Percentiles rank a stretch among this genome's conserved stretches.
These are phyloP conservation scores for Aspergillus steynii DNA, from an alignment of 495 filamentous ascomycete genomes.

Conservation along the genomic window DNA sequence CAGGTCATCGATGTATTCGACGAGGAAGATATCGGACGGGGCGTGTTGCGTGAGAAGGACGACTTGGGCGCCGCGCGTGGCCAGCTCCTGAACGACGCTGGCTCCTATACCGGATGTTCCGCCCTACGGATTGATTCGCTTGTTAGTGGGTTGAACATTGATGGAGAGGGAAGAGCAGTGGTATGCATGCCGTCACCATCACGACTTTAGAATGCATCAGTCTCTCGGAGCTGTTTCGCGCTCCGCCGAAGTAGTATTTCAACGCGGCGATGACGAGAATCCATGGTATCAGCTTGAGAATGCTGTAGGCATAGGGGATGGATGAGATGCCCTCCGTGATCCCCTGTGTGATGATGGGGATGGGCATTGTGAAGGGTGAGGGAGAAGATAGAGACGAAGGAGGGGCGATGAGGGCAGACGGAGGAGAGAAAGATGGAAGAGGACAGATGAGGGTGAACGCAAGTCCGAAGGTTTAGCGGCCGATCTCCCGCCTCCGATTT, in stretches of 20 bases:
- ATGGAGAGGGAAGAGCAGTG: neutral
- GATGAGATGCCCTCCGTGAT: slow-evolving; percentile 63
- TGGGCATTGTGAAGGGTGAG: slow-evolving; percentile 62
- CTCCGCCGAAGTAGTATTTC: slow-evolving; percentile 79
- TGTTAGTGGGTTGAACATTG: slow-evolving; percentile 8
- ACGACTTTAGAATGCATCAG: slow-evolving; percentile 90
- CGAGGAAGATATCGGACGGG: slow-evolving; percentile 80
- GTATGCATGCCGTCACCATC: slow-evolving; percentile 73
- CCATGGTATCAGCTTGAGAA: slow-evolving; percentile 61
- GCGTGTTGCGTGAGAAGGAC: slow-evolving; percentile 84
- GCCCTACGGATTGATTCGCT: slow-evolving; percentile 51
- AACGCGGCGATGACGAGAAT: slow-evolving; percentile 61
- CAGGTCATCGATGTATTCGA: slow-evolving; percentile 89
- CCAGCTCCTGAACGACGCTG: slow-evolving; percentile 69
- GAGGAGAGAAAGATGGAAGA: slow-evolving; percentile 1
- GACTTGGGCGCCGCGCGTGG: slow-evolving; percentile 82
- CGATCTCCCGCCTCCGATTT: slow-evolving; percentile 24
- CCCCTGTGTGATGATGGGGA: slow-evolving; percentile 66
- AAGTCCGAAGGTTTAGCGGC: slow-evolving; percentile 16
- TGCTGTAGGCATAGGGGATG: slow-evolving; percentile 62
- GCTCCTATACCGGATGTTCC: slow-evolving; percentile 94
- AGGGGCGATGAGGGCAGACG: slow-evolving; percentile 6
- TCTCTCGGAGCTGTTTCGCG: slow-evolving; percentile 72
- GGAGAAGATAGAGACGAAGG: slow-evolving; percentile 3
- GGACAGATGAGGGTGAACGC: slow-evolving; percentile 10